Conservation (phyloP, 257 asterid species). For the Capsicum rhomboideum region DNA sequence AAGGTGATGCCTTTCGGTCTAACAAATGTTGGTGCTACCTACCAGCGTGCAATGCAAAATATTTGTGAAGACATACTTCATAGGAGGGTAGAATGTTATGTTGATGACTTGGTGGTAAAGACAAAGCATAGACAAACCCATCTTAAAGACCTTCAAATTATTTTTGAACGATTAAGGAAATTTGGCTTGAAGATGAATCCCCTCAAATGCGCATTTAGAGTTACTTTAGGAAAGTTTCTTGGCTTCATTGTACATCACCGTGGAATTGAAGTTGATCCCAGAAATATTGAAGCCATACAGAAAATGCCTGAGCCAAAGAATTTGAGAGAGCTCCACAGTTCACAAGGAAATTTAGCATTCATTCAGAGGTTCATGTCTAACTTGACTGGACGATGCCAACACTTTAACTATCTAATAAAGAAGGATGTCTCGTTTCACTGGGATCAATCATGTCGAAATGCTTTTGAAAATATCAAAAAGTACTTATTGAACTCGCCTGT, state of each 20-base stretch:
- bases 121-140: neutral
- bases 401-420: no score
- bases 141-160: neutral
- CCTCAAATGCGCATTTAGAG: neutral
- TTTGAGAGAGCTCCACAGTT: neutral
- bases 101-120: neutral
- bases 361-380: neutral
- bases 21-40: no score
- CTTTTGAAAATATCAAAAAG: neutral
- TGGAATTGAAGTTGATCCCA: neutral
- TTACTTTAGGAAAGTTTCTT: neutral
- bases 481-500: neutral
- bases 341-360: neutral
- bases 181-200: neutral
- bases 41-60: neutral
- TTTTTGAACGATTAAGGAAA: neutral
- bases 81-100: neutral
- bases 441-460: no score
- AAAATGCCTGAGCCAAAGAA: neutral
- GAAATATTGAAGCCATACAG: neutral
- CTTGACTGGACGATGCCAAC: no score
- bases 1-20: no score
- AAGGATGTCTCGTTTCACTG: neutral
- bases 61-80: neutral
- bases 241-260: neutral